Evolutionary conservation across 2,329 filamentous ascomycete genomes (phyloP).

Genomic region (Coniochaeta sp.): DNA sequence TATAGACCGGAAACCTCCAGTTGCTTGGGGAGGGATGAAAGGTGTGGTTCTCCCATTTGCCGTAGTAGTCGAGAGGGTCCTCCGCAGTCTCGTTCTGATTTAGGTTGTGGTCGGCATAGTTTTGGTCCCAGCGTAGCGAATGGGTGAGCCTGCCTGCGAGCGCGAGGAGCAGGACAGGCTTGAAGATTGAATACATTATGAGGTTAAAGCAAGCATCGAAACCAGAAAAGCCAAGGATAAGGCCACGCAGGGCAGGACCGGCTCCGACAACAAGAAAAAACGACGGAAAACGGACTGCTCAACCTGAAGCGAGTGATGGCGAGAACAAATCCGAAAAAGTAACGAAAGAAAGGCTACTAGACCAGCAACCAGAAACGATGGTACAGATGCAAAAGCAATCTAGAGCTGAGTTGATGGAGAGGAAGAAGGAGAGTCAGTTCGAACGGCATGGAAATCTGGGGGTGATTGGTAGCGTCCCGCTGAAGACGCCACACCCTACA

Average conservation of each 20-base stretch:
- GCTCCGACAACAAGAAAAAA: background rate
- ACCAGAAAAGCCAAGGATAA: background rate
- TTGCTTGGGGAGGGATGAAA: slow-evolving; percentile 47
- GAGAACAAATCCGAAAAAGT: slow-evolving; percentile 2
- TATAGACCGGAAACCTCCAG: slow-evolving; percentile 60
- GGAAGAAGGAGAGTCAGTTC: slow-evolving; percentile 1
- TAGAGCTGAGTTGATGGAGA: background rate
- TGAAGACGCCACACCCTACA: background rate
- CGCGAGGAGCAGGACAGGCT: background rate
- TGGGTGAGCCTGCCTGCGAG: slow-evolving; percentile 2
- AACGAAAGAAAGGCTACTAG: slow-evolving; percentile 1
- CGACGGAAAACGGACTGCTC: slow-evolving; percentile 1
- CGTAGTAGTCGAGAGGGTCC: slow-evolving; percentile 45
- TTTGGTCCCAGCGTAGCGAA: slow-evolving; percentile 10
- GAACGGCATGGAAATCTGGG: background rate
- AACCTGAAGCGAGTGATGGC: background rate
- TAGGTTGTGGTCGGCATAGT: slow-evolving; percentile 11
- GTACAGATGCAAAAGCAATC: background rate
- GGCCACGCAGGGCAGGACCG: background rate
- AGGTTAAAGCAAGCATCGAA: slow-evolving; percentile 1
- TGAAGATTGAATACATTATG: slow-evolving; percentile 2
- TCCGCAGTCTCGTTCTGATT: slow-evolving; percentile 37
- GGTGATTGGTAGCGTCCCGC: background rate
- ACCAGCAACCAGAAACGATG: slow-evolving; percentile 2
- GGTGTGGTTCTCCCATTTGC: slow-evolving; percentile 41